Evolutionary conservation across 495 filamentous ascomycete genomes (phyloP).

Genomic region (Daldinia bambusicola): DNA sequence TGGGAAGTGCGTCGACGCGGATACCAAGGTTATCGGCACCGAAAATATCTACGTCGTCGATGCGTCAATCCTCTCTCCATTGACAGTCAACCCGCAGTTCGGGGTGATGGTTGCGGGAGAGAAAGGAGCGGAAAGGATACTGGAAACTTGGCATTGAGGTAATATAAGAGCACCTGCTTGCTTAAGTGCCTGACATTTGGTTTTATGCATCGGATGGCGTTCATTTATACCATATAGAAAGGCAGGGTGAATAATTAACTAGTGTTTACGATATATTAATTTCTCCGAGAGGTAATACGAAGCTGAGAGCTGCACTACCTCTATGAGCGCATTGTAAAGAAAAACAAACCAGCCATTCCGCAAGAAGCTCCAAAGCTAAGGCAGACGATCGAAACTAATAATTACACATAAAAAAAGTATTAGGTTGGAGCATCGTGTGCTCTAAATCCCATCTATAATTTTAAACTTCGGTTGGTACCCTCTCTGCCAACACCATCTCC

Average conservation of each 20-base stretch:
- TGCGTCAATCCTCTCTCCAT: slow-evolving; percentile 51
- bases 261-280: neutral
- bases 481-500: too few species aligned
- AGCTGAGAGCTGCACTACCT: too few species aligned
- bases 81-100: slow-evolving; percentile 56
- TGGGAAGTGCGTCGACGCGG: slow-evolving; percentile 50
- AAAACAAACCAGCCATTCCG: too few species aligned
- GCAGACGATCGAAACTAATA: too few species aligned
- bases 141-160: slow-evolving; percentile 32
- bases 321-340: too few species aligned
- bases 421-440: too few species aligned
- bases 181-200: slow-evolving; percentile 3
- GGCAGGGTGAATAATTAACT: neutral
- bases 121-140: slow-evolving; percentile 53
- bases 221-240: slow-evolving; percentile 5
- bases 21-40: slow-evolving; percentile 51
- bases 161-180: neutral
- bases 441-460: too few species aligned
- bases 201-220: neutral
- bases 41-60: slow-evolving; percentile 54
- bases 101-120: slow-evolving; percentile 55
- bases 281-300: too few species aligned
- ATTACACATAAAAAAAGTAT: too few species aligned
- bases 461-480: too few species aligned
- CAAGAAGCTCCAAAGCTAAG: too few species aligned